These are phyloP conservation scores for Sequoiadendron giganteum DNA, from an alignment of 75 land plant species.

Conservation along the genomic window DNA sequence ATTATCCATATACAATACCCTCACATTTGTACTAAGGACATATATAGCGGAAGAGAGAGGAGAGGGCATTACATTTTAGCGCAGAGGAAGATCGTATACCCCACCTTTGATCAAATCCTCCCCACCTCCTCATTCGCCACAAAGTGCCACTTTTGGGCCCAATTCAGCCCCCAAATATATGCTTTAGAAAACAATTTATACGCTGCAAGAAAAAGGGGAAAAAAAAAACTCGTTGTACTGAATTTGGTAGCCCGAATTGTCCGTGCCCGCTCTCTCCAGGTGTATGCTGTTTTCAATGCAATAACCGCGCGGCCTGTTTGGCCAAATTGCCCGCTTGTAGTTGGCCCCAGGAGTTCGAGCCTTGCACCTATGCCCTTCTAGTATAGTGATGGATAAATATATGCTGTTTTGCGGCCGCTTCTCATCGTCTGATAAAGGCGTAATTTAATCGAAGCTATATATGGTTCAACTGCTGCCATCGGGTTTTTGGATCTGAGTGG, in stretches of 20 bases:
- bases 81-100: not conserved
- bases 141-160: not conserved
- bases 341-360: conserved; percentile 1
- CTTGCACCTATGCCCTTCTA: not conserved
- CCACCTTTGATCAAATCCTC: not conserved
- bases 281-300: not conserved
- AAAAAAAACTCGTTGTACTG: not conserved
- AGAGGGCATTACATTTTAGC: too few species aligned
- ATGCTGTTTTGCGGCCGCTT: not conserved
- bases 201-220: not conserved
- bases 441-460: not conserved
- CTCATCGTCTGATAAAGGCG: not conserved
- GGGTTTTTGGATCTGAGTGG: not conserved
- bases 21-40: too few species aligned
- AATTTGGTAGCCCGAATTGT: conserved; percentile 1
- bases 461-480: not conserved
- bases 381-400: too few species aligned
- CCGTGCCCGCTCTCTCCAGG: conserved; percentile 7
- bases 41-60: too few species aligned
- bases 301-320: conserved; percentile 1
- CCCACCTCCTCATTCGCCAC: not conserved
- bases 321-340: conserved; percentile 2
- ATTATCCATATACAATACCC: too few species aligned
- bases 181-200: not conserved
- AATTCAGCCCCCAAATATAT: not conserved